phyloP scores from a whole-genome alignment of 257 asterid genomes.

The Fraxinus quadrangulata region DNA sequence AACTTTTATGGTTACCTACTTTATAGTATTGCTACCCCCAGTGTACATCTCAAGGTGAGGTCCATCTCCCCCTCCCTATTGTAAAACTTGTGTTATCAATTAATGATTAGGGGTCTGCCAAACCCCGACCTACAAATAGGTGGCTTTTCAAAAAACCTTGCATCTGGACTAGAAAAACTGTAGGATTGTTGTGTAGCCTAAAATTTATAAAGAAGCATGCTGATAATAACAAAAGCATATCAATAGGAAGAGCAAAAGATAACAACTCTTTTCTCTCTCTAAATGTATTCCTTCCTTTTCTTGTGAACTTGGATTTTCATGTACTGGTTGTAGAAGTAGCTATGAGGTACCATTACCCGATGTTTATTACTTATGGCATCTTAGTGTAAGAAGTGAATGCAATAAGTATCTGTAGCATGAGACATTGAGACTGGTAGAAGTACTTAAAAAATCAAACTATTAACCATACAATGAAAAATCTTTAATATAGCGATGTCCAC shows the following conservation, averaged over 20 bases:
- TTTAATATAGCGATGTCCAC: background rate
- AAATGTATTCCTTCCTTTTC: background rate
- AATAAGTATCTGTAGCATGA: background rate
- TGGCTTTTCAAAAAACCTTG: background rate
- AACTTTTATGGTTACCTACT: background rate
- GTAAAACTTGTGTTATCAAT: background rate
- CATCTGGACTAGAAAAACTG: background rate
- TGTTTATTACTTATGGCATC: conserved; percentile 12
- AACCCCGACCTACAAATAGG: background rate
- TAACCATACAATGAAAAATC: background rate
- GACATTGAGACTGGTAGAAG: background rate
- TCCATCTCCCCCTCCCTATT: background rate
- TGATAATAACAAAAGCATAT: background rate
- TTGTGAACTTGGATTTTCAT: background rate
- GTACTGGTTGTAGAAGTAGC: background rate
- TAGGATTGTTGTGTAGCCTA: background rate
- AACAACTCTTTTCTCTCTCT: background rate
- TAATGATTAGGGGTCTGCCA: background rate
- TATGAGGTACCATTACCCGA: background rate
- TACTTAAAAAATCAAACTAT: background rate
- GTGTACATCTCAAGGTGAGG: background rate
- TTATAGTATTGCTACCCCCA: background rate
- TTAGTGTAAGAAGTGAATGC: conserved; percentile 3
- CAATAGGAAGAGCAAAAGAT: background rate
- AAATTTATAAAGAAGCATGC: background rate